These are phyloP conservation scores for Chrysanthemum makinoi DNA, from an alignment of 129 eudicot genomes.

Conservation along the genomic window DNA sequence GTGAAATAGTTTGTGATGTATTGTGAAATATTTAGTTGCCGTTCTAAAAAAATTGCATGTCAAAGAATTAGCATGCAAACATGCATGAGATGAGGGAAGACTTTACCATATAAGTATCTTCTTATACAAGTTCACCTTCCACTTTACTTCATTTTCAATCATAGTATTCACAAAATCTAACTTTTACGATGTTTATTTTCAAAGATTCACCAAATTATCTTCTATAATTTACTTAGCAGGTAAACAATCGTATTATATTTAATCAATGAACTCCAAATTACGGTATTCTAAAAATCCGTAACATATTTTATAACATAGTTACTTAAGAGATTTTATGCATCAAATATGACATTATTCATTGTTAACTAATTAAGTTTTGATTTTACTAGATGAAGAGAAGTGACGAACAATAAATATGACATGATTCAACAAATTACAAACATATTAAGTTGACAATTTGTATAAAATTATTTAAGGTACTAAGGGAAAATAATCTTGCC, in stretches of 20 bases:
- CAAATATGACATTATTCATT: too few species aligned
- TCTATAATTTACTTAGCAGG: slow-evolving; percentile 17
- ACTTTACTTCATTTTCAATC: slow-evolving; percentile 26
- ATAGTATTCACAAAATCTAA: slow-evolving; percentile 14
- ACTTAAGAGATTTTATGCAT: too few species aligned
- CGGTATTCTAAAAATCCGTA: background rate
- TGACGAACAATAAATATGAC: too few species aligned
- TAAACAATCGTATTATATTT: background rate
- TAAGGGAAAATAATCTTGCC: slow-evolving; percentile 62
- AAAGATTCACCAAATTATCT: slow-evolving; percentile 10
- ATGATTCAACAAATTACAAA: too few species aligned
- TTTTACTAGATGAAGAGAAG: too few species aligned
- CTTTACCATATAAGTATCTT: background rate
- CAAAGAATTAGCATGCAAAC: background rate
- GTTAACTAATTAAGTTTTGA: too few species aligned
- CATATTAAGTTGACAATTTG: too few species aligned
- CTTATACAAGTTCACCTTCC: background rate
- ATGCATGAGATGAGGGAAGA: slow-evolving; percentile 1
- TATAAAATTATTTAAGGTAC: too few species aligned
- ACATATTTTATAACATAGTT: too few species aligned
- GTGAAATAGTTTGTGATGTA: too few species aligned
- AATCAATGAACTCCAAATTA: background rate
- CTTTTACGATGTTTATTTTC: slow-evolving; percentile 18
- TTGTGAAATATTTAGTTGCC: too few species aligned
- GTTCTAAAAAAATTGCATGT: too few species aligned